Evolutionary conservation across 345 rosid genomes (phyloP), one percentile per base, ranked within the genome.

Genomic region (Erucastrum elatum): DNA sequence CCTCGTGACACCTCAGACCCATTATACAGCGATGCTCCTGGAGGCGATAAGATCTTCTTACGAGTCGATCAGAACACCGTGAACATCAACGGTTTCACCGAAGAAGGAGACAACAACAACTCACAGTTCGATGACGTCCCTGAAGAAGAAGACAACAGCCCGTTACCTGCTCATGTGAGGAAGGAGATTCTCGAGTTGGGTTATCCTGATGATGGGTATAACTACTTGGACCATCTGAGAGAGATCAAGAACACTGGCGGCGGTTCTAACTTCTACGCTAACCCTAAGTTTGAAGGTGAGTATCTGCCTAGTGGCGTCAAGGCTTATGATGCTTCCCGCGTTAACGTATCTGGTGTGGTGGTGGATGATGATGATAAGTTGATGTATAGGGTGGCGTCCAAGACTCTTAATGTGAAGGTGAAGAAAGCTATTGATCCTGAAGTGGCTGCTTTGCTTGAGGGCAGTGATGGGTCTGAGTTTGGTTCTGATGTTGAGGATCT

Each of bases 141-240:
- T n/a, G 87, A 80, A 55, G 31, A 29, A 49, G 56, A 17, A 49
- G 17, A 53, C 41, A 35, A 35, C 4, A 70, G 55, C 59, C 49
- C 79, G 8, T 70, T 82, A 41, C 85, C 85, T n/a, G 67, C 90
- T 63, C 16, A 77, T 21, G 51, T 91, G 66, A 90, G 98, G 87
- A 90, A 66, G 86, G 99, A 90, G 86, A 89, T 89, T 72, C 66
- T 95, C 67, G 96, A 91, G 81, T 80, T 95, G 12, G 97, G 98
- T 17, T 89, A 89, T 81, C 97, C 99, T 0, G 99, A 90, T 80
- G 99, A 91, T 65, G 99, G 99, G 0, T 91, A 95, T 68, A 93
- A 95, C 80, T 95, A 95, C 81, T 87, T 95, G 83, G 46, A 69
- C 51, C 98, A 91, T 81, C 31, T 95, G 76, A 87, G 99, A 77